Evolutionary conservation across 768 basidiomycete species (phyloP), one percentile per base, ranked within the genome.

Genomic region (Pleurotus pulmonarius): DNA sequence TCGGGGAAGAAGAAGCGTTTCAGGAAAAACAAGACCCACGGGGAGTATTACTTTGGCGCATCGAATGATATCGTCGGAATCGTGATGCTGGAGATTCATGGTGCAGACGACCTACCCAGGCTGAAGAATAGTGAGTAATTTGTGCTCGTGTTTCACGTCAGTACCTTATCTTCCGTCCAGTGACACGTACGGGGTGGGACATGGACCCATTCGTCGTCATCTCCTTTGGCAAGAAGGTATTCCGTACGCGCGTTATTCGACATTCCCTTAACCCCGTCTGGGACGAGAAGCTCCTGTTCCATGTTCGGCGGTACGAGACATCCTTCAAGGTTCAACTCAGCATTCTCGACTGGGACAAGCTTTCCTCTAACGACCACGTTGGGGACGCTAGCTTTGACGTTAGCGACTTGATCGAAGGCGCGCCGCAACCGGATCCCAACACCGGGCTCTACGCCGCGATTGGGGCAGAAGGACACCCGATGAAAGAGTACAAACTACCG

Each of bases 191-290:
- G 0, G 91, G 90, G 0, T 94, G 87, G 82, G 95, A 98, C 67
- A 97, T 98, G 94, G 94, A 98, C 64, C 94, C 95, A 0, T 98
- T 98, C 65, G 90, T 92, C 18, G 94, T 99, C 59, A 82, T 95
- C 60, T 93, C 92, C 3, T 99, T 99, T 60, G 92, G 95, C 26
- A 95, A 94, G 75, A 98, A 97, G 69, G 92, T 98, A 4, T 98
- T 98, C 74, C 81, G 95, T 2, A 98, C 95, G 0, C 86, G 90
- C 29, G 85, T 94, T 24, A 86, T 94, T 55, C 83, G 94, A 3
- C 92, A 94, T 69, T 86, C 83, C 0, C 74, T 73, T 57, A 93
- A 91, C 67, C 96, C 97, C 0, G 79, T 80, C 1, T 98, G 94
- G 92, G 91, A 98, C 59, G 94, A 98, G 73, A 95, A 96, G 69